Conservation (phyloP, 495 filamentous ascomycete genomes). For the Tuber microsphaerosporum region DNA sequence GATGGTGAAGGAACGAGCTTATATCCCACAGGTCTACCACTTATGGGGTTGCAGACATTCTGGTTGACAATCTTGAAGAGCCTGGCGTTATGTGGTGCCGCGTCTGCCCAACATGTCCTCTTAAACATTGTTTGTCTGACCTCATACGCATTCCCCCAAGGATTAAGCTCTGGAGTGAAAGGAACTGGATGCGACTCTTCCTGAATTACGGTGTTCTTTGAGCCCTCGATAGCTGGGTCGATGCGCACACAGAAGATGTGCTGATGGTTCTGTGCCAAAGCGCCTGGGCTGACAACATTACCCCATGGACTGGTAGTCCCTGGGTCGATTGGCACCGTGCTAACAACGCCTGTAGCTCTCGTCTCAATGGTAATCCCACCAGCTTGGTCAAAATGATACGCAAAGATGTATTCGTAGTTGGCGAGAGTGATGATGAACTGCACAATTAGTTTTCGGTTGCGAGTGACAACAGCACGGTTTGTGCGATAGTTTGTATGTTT, state of each 20-base stretch:
- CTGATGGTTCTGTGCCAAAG: conserved; percentile 51
- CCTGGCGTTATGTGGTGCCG: conserved; percentile 48
- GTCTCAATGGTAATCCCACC: conserved; percentile 50
- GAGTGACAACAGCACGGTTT: conserved; percentile 53
- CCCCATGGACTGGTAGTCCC: conserved; percentile 49
- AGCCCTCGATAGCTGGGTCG: conserved; percentile 52
- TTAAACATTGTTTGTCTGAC: conserved; percentile 47
- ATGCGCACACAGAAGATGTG: conserved; percentile 52
- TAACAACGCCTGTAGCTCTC: conserved; percentile 47
- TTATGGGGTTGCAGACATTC: conserved; percentile 45
- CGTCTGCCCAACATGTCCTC: conserved; percentile 46
- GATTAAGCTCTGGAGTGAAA: conserved; percentile 46
- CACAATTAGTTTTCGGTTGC: conserved; percentile 57
- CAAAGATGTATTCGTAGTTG: conserved; percentile 71
- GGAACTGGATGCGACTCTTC: conserved; percentile 47
- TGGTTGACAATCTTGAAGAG: conserved; percentile 50
- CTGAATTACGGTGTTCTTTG: conserved; percentile 49
- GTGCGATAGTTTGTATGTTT: conserved; percentile 64
- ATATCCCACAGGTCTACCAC: conserved; percentile 43
- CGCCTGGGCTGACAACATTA: conserved; percentile 47
- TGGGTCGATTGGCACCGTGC: conserved; percentile 47
- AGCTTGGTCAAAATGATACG: conserved; percentile 50
- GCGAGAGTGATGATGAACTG: conserved; percentile 72
- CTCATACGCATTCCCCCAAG: conserved; percentile 49
- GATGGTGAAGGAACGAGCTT: conserved; percentile 41